These are phyloP conservation scores for Phytophthora cactorum DNA, from an alignment of 352 stramenopile species.

Conservation along the genomic window DNA sequence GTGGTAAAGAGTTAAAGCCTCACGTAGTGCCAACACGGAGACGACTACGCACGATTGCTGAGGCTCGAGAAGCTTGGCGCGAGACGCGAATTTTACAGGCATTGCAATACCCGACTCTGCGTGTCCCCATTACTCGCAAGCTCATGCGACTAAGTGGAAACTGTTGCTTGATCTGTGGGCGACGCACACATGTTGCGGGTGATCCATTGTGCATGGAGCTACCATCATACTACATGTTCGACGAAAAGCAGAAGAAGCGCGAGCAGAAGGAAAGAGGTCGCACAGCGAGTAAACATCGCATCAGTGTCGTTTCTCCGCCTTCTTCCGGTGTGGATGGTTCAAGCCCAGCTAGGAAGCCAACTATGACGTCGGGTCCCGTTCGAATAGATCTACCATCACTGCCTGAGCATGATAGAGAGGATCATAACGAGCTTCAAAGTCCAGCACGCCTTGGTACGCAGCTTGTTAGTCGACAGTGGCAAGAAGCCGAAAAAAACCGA, in stretches of 20 bases:
- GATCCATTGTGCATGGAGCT: slow-evolving; percentile 87
- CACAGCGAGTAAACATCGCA: slow-evolving; percentile 54
- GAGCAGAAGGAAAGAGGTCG: slow-evolving; percentile 46
- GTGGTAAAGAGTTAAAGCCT: slow-evolving; percentile 68
- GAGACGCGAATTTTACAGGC: slow-evolving; percentile 80
- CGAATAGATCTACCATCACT: slow-evolving; percentile 38
- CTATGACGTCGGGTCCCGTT: slow-evolving; percentile 8
- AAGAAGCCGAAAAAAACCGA: slow-evolving; percentile 49
- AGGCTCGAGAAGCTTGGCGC: slow-evolving; percentile 70
- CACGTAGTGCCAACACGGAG: slow-evolving; percentile 54
- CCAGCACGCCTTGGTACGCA: slow-evolving; percentile 49
- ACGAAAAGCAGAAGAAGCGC: slow-evolving; percentile 65
- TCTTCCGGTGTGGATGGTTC: slow-evolving; percentile 5
- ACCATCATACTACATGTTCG: slow-evolving; percentile 66
- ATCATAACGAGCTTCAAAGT: slow-evolving; percentile 17
- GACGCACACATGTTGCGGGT: slow-evolving; percentile 70
- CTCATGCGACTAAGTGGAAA: slow-evolving; percentile 88
- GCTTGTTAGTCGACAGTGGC: slow-evolving; percentile 61
- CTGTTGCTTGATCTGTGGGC: slow-evolving; percentile 75
- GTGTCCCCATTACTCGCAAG: slow-evolving; percentile 80
- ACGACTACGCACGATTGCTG: slow-evolving; percentile 56
- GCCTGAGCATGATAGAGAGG: slow-evolving; percentile 22
- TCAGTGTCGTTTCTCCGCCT: slow-evolving; percentile 41
- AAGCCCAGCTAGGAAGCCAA: slow-evolving; percentile 4
- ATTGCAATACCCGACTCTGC: slow-evolving; percentile 68